Evolutionary conservation across 129 eudicot genomes (phyloP), one percentile per base, ranked within the genome.

Genomic region (Dittrichia graveolens): DNA sequence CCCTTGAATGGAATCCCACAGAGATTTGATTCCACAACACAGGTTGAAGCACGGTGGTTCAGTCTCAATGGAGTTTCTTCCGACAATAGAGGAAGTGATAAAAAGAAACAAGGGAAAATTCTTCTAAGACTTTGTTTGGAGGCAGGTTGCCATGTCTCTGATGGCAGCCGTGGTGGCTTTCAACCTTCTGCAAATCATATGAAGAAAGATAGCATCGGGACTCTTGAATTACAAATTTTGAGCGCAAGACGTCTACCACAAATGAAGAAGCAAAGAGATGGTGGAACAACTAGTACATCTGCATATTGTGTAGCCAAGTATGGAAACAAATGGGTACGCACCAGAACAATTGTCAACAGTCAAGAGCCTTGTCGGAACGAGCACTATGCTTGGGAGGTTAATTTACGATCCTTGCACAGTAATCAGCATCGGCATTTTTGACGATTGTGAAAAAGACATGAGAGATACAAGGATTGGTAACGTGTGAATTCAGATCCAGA

Each of bases 261-360:
- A n/a, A 83, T 81, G 89, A 90, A 90, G 75, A 71, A 24, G 31
- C 78, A 5, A 85, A 74, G 0, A 69, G 89, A 90, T 53, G 91
- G 87, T 2, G n/a, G 89, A 40, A 82, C 73, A 34, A 54, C 81
- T 24, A 0, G 31, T 43, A 83, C 95, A 0, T 87, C 87, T 77
- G 96, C 96, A 85, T 67, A 67, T 34, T 87, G 96, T 69, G 95
- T 90, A 50, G 95, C 96, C 6, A 90, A 90, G 48, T 90, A 90
- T 47, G 95, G 96, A 14, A 86, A 13, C 6, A 72, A 57, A 34
- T 72, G 76, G 76, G n/a, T 72, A 4, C 10, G 76, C 34, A 72
- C 67, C 42, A 72, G 76, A 31, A 72, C 57, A 12, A 57, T 72
- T 0, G 52, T 57, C 3, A 56, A 72, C 31, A 40, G 43, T 45